Base-by-base conservation (phyloP, 345 rosid genomes). In the Aethionema arabicum region DNA sequence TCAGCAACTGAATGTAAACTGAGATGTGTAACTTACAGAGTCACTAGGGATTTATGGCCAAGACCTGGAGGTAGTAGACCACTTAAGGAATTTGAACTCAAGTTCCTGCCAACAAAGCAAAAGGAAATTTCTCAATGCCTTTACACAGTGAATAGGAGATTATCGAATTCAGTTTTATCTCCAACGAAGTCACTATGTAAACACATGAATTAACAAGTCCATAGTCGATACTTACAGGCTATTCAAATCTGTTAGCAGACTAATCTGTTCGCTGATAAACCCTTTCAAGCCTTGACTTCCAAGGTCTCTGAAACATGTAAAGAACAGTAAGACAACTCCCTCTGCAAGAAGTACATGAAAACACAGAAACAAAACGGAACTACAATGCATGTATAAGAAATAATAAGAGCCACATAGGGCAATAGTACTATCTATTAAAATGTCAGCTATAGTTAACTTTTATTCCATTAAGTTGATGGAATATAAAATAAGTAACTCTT, bases 201-300 rank as follows among this genome's bases (percentile, higher is more conserved):
- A 44, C 15, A 53, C 58, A 61, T 35, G 52, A 12, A 35, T 63
- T 33, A 49, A 10, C 45, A 78, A 47, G 29, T 39, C 61, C 47
- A 31, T n/a, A 59, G 27, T 0, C 52, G 77, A 77, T 74, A 81
- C 99, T 86, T 83, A 95, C 99, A 95, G 66, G 84, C 79, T 76
- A 71, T 83, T 83, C 88, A 95, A 82, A 76, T 95, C 48, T 31
- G 83, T 73, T 71, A 95, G 76, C 63, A 82, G 93, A 70, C 87
- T 69, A 66, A 95, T 90, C 75, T 82, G 82, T 59, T 87, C 96
- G 63, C 93, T 84, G 45, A 90, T 79, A 61, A 48, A 80, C 41
- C 99, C 99, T 82, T 83, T 88, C 81, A 95, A 75, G 64, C 89
- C 96, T 81, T 84, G 99, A 64, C 88, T 86, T 63, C 82, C 89